Percentiles rank a stretch among this genome's conserved stretches.
phyloP scores from a whole-genome alignment of 1,284 basidiomycete genomes.

The Anthracocystis panici-leucophaei region DNA sequence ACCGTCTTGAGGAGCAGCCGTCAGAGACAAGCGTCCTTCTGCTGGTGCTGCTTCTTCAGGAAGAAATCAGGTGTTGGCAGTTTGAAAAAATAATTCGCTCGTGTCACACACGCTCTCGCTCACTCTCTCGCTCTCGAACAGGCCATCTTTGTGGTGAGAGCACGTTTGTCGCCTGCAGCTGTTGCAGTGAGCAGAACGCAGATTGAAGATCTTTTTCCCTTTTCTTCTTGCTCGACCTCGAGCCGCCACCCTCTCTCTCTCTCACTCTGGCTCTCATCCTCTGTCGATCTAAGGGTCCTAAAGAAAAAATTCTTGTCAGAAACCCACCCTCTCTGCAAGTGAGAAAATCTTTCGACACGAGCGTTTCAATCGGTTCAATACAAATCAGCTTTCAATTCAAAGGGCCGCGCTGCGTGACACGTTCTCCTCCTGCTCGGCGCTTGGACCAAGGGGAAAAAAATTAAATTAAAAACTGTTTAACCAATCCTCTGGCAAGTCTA shows the following conservation, averaged over 20 bases:
- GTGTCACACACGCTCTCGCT: no score
- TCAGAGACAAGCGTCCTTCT: background rate
- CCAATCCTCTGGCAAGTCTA: background rate
- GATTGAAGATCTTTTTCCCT: conserved; percentile 5
- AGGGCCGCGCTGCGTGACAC: conserved; percentile 7
- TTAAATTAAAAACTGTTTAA: background rate
- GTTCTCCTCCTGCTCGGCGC: conserved; percentile 14
- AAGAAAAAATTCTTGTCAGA: background rate
- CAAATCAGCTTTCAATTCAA: conserved; percentile 1
- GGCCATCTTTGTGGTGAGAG: conserved; percentile 6
- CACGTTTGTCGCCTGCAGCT: conserved; percentile 25
- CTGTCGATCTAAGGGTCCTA: conserved; percentile 13
- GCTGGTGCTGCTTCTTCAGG: background rate
- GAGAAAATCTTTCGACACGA: conserved; percentile 22
- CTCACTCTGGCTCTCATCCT: no score
- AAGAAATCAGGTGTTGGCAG: conserved; percentile 34
- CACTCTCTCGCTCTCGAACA: conserved; percentile 6
- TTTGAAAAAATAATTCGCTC: conserved; percentile 11
- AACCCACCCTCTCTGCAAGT: conserved; percentile 3
- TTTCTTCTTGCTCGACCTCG: conserved; percentile 1
- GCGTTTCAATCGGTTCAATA: conserved; percentile 6
- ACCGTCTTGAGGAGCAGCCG: background rate
- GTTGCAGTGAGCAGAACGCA: conserved; percentile 1
- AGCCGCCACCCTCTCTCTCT: background rate
- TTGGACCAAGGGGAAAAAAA: conserved; percentile 14